phyloP scores from a whole-genome alignment of 2,329 filamentous ascomycete genomes.

The Colletotrichum zoysiae region DNA sequence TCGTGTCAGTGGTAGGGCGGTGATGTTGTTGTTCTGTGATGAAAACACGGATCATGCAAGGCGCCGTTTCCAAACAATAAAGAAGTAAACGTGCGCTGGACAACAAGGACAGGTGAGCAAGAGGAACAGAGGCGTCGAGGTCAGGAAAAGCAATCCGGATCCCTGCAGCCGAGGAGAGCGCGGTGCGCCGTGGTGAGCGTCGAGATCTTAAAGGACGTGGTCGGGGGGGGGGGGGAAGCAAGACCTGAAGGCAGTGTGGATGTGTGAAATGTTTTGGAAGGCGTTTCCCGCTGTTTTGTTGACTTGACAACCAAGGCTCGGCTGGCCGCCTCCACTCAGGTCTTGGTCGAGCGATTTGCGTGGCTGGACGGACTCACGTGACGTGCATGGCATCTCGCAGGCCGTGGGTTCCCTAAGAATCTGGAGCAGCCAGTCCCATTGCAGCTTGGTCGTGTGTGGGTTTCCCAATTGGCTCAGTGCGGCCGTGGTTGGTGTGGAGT shows the following conservation, averaged over 20 bases:
- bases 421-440: constrained; percentile 27
- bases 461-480: constrained; percentile 20
- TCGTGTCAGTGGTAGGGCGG: constrained; percentile 11
- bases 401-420: constrained; percentile 11
- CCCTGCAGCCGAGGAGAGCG: constrained; percentile 37
- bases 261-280: constrained; percentile 38
- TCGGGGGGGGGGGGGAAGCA: constrained; percentile 27
- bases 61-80: constrained; percentile 37
- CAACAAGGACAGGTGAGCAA: constrained; percentile 8
- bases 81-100: constrained; percentile 31
- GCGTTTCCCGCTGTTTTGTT: constrained; percentile 35
- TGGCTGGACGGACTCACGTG: constrained; percentile 32
- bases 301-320: constrained; percentile 35
- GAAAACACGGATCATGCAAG: constrained; percentile 40
- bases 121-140: constrained; percentile 24
- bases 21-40: constrained; percentile 40
- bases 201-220: constrained; percentile 41
- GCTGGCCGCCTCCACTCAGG: constrained; percentile 30
- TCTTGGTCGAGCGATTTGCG: constrained; percentile 25
- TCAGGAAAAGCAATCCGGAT: constrained; percentile 25
- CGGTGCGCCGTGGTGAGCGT: constrained; percentile 40
- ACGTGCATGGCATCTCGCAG: constrained; percentile 3
- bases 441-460: constrained; percentile 29
- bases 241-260: constrained; percentile 30
- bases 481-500: constrained; percentile 10